Conservation (phyloP, 257 asterid species). For the Capsicum baccatum region DNA sequence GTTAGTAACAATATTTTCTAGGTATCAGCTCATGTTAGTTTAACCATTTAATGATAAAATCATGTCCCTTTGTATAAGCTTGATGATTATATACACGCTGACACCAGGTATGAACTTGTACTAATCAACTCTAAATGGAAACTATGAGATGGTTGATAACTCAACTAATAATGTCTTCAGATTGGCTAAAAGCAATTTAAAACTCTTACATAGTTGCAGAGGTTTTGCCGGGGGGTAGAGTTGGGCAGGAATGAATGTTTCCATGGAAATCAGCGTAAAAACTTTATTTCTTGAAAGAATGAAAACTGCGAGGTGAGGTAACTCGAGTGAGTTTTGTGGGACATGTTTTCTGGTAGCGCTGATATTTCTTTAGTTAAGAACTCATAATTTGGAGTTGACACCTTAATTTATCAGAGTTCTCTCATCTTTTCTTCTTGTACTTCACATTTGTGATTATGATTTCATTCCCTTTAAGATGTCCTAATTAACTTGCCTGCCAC, state of each 20-base stretch:
- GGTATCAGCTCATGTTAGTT: slow-evolving; percentile 9
- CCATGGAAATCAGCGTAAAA: background rate
- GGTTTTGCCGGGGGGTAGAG: background rate
- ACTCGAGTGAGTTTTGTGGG: background rate
- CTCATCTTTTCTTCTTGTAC: background rate
- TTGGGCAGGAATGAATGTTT: background rate
- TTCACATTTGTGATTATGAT: background rate
- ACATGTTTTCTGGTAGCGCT: background rate
- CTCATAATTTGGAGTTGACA: background rate
- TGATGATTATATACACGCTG: background rate
- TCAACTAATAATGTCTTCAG: background rate
- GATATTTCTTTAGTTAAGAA: background rate
- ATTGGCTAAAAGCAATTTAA: slow-evolving; percentile 7
- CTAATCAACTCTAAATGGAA: background rate
- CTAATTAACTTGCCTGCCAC: background rate
- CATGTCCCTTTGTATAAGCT: background rate
- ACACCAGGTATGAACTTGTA: background rate
- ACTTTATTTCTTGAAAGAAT: background rate
- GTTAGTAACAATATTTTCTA: slow-evolving; percentile 5
- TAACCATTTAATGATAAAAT: background rate
- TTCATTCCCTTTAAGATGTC: slow-evolving; percentile 2
- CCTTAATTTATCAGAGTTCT: background rate
- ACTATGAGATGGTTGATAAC: background rate
- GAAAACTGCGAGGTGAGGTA: background rate
- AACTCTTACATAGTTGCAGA: background rate